Percentiles rank a stretch among this genome's conserved stretches.
Conservation (phyloP, 257 asterid species). For the Solanum appendiculatum region DNA sequence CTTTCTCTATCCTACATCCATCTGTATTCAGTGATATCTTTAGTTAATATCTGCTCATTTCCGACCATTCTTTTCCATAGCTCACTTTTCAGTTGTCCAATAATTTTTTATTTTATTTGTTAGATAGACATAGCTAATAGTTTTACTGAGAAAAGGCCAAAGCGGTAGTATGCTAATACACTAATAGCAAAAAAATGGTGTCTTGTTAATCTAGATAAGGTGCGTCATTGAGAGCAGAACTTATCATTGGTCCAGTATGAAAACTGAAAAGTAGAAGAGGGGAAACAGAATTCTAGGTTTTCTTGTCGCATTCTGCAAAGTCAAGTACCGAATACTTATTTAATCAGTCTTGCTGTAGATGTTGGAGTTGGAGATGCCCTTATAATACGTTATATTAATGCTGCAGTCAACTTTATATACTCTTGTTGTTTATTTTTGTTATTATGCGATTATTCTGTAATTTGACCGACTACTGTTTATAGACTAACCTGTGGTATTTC, state of each 20-base stretch:
- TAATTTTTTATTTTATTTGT: neutral
- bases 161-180: neutral
- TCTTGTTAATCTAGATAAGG: neutral
- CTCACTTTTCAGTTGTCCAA: neutral
- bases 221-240: neutral
- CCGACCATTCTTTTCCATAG: neutral
- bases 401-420: neutral
- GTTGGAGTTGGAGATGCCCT: neutral
- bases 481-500: neutral
- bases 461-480: neutral
- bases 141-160: neutral
- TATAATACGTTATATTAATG: neutral
- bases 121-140: neutral
- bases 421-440: neutral
- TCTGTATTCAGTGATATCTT: neutral
- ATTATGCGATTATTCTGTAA: neutral
- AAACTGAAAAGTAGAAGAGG: neutral
- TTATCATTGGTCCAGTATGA: neutral
- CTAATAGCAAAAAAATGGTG: neutral
- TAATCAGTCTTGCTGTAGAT: neutral
- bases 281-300: neutral
- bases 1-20: neutral
- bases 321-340: neutral
- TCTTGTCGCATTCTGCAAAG: neutral
- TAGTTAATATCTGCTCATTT: neutral